A percentile compares a stretch with the other conserved stretches of the same genome.
Conservation (phyloP, 2,329 filamentous ascomycete genomes). For the Aotearoamyces nothofagi region DNA sequence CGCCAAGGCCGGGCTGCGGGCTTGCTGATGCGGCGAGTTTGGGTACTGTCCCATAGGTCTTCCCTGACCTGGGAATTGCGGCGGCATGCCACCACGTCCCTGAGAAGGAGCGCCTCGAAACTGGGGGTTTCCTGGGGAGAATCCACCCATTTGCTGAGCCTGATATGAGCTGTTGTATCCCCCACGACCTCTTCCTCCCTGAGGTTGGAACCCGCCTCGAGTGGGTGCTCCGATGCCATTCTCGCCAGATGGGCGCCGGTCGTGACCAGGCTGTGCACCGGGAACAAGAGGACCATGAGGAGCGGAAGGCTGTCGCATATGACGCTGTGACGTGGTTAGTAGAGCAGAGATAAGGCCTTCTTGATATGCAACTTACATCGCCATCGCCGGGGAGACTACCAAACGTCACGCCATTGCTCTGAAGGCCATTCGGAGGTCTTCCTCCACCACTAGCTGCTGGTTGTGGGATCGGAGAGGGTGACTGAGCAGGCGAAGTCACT, state of each 20-base stretch:
- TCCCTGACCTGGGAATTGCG: constrained; percentile 29
- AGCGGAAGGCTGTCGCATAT: constrained; percentile 52
- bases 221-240: constrained; percentile 25
- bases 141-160: constrained; percentile 36
- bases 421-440: constrained; percentile 62
- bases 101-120: constrained; percentile 21
- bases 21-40: constrained; percentile 50
- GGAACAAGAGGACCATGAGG: constrained; percentile 45
- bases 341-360: too few relatives aligned
- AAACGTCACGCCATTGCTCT: constrained; percentile 60
- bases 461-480: constrained; percentile 86
- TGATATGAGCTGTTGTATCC: constrained; percentile 33
- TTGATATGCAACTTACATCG: constrained; percentile 46
- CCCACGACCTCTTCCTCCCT: constrained; percentile 39
- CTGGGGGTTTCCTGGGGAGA: constrained; percentile 23
- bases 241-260: constrained; percentile 59
- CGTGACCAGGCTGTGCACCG: constrained; percentile 55
- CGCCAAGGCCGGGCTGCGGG: constrained; percentile 49
- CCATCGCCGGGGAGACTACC: constrained; percentile 72
- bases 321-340: constrained; percentile 36
- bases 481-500: constrained; percentile 70
- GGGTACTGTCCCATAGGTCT: constrained; percentile 34
- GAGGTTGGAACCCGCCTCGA: constrained; percentile 35
- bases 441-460: constrained; percentile 69
- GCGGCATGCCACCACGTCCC: constrained; percentile 33